Evolutionary conservation across 1,139 yeast species (phyloP).

Genomic region (Nakaseomyces bracarensis): DNA sequence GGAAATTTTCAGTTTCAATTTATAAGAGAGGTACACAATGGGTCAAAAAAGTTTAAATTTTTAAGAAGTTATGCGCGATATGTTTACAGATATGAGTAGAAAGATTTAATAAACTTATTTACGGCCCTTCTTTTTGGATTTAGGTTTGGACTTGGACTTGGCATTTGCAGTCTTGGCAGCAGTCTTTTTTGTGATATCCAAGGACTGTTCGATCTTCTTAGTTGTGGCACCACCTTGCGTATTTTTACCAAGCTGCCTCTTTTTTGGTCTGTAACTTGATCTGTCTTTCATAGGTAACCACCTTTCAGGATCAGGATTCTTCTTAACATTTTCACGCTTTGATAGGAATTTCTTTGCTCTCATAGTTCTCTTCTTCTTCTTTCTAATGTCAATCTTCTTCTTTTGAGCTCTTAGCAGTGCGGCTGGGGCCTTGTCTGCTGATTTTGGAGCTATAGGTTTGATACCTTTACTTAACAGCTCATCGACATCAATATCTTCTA

Average conservation of each 20-base stretch:
- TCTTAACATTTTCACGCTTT: conserved; percentile 33
- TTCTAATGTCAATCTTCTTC: conserved; percentile 24
- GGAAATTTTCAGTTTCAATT: too few relatives aligned
- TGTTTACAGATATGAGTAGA: neutral
- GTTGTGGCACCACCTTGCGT: conserved; percentile 71
- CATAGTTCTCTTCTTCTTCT: conserved; percentile 36
- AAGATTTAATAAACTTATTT: conserved; percentile 16
- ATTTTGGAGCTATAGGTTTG: conserved; percentile 28
- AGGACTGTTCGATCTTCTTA: conserved; percentile 40
- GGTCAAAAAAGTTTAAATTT: too few relatives aligned
- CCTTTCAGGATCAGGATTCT: conserved; percentile 57
- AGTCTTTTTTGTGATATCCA: conserved; percentile 39
- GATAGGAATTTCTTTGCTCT: conserved; percentile 38
- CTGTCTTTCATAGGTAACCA: conserved; percentile 89
- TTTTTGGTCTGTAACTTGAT: conserved; percentile 70
- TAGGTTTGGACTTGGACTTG: conserved; percentile 24
- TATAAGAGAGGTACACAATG: too few relatives aligned
- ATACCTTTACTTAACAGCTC: conserved; percentile 36
- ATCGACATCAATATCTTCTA: conserved; percentile 36
- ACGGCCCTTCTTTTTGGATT: conserved; percentile 27
- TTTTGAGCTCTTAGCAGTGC: conserved; percentile 21
- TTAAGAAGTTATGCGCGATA: too few relatives aligned
- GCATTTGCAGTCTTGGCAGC: conserved; percentile 34
- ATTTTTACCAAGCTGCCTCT: conserved; percentile 41
- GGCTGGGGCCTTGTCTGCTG: conserved; percentile 16